These are phyloP conservation scores for Yarrowia osloensis DNA, from an alignment of 805 yeast genomes.

Conservation along the genomic window DNA sequence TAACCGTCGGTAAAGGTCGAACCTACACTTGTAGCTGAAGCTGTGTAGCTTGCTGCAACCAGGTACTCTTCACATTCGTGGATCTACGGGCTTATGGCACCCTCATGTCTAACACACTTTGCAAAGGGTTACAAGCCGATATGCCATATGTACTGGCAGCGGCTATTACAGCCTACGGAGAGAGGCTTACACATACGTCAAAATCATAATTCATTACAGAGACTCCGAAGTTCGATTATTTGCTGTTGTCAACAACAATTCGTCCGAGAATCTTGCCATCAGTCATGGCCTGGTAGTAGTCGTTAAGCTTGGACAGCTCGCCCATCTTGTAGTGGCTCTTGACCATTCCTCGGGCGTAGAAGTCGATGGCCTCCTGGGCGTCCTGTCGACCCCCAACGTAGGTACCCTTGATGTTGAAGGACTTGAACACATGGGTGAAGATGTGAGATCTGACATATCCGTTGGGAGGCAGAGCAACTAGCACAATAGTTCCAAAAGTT, in stretches of 20 bases:
- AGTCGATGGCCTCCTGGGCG: slow-evolving; percentile 76
- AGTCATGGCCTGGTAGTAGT: slow-evolving; percentile 74
- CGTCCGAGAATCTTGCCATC: slow-evolving; percentile 85
- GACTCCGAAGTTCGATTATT: slow-evolving; percentile 44
- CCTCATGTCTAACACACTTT: too few relatives aligned
- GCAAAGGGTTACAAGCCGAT: too few relatives aligned
- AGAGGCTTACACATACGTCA: not conserved
- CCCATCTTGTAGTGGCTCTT: slow-evolving; percentile 73
- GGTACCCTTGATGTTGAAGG: slow-evolving; percentile 73
- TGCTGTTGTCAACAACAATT: slow-evolving; percentile 77
- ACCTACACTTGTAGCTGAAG: too few relatives aligned
- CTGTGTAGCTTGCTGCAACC: too few relatives aligned
- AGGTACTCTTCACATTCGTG: too few relatives aligned
- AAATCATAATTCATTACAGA: not conserved
- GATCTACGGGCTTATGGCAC: too few relatives aligned
- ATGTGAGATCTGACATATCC: slow-evolving; percentile 71
- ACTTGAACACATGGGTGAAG: slow-evolving; percentile 71
- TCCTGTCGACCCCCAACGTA: slow-evolving; percentile 89
- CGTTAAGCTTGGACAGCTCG: slow-evolving; percentile 69
- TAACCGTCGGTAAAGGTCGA: too few relatives aligned
- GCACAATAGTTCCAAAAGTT: slow-evolving; percentile 67
- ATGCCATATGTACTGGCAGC: too few relatives aligned
- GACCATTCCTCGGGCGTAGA: slow-evolving; percentile 70
- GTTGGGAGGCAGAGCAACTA: slow-evolving; percentile 78
- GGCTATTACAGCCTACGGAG: too few relatives aligned